Evolutionary conservation across 139 green algal genomes (phyloP), one percentile per base, ranked within the genome.

Genomic region (Chlamydomonas sp.): DNA sequence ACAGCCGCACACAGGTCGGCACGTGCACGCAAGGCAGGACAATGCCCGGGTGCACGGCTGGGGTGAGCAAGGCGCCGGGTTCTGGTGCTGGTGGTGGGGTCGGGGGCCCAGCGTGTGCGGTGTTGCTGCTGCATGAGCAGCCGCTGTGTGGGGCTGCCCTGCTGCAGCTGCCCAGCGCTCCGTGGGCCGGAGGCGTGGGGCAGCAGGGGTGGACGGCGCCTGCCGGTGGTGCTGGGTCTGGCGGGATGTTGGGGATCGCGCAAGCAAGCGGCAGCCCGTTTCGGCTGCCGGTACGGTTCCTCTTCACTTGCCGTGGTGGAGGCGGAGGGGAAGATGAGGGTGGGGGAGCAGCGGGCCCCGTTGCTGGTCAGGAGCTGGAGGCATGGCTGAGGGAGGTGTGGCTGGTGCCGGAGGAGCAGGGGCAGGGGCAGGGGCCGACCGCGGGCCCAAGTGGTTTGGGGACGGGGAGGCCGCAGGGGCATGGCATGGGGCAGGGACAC

Each of bases 121-220:
- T 86, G 68, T 12, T 87, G 73, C 62, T 75, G n/a, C 72, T 87
- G 73, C 15, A 31, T 0, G 31, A 80, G 73, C 83, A 20, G 73
- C 3, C 63, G 10, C 60, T 87, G 16, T 59, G 15, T 31, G 3
- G 31, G 0, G 83, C 83, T 63, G 73, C 73, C 31, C 73, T 87
- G 63, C 62, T 80, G 49, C 73, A 81, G 49, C 74, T 87, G 31
- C 83, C 60, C 0, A 4, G 5, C 20, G 63, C 63, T 1, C 7
- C 82, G n/a, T 68, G 20, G 1, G 71, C 71, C 17, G n/a, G 1
- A 20, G 20, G 71, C 71, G 4, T 20, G 17, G 5, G n/a, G 71
- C 67, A 77, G 2, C n/a, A 14, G 3, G 7, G 20, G 3, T 7
- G n/a, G 20, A 5, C n/a, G 71, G 0, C 1, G 6, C 17, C 77